A percentile compares a stretch with the other conserved stretches of the same genome.
Conservation (phyloP, 1,284 basidiomycete species). For the Leccinum fallax region DNA sequence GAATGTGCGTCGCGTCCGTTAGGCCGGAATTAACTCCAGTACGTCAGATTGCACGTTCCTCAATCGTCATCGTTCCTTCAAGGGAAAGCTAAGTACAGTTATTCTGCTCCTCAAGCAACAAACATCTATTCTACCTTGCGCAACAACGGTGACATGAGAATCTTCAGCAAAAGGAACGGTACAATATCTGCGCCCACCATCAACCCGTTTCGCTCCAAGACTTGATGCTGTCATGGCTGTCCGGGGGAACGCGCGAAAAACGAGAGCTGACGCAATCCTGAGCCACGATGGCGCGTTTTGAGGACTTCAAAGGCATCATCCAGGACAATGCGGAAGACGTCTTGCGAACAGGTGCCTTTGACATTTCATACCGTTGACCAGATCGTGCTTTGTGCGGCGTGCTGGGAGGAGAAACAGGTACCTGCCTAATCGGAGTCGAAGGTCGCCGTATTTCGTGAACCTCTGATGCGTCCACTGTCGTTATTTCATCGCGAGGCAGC, state of each 20-base stretch:
- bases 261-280: slow-evolving; percentile 15
- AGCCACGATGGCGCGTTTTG: slow-evolving; percentile 7
- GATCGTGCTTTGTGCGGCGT: slow-evolving; percentile 30
- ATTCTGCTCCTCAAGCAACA: background rate
- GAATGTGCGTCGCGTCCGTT: background rate
- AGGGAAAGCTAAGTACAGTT: background rate
- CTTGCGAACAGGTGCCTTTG: slow-evolving; percentile 17
- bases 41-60: background rate
- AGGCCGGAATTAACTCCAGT: background rate
- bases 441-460: slow-evolving; percentile 6
- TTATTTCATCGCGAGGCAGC: slow-evolving; percentile 4
- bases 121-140: background rate
- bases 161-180: slow-evolving; percentile 9
- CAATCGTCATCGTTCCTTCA: background rate
- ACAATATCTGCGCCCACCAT: background rate
- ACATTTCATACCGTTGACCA: slow-evolving; percentile 13
- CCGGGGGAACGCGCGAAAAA: slow-evolving; percentile 39
- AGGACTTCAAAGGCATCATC: slow-evolving; percentile 24
- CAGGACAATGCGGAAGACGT: slow-evolving; percentile 29
- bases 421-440: slow-evolving; percentile 28
- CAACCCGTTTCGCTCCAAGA: slow-evolving; percentile 45
- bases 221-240: slow-evolving; percentile 50
- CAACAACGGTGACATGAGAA: background rate
- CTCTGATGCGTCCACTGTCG: background rate
- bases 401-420: slow-evolving; percentile 23